Evolutionary conservation across 75 land plant species (phyloP).

Genomic region (Selaginella moellendorffii): DNA sequence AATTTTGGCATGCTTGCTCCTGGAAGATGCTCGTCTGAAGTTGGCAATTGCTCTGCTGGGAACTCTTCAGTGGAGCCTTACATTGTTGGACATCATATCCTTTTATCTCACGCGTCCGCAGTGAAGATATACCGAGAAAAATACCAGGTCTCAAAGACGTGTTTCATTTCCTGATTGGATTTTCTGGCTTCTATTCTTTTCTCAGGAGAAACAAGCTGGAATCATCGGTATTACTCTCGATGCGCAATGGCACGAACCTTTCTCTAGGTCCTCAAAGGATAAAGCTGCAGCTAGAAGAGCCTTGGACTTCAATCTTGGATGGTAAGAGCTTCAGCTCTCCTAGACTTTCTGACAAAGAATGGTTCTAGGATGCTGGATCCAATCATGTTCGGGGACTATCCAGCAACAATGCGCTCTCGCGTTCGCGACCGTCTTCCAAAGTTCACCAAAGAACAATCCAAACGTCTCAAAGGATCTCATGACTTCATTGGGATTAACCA

Average conservation of each 20-base stretch:
- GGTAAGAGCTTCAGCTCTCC: constrained; percentile 8
- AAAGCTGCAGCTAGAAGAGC: constrained; percentile 24
- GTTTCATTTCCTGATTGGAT: neutral
- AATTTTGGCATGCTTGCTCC: neutral
- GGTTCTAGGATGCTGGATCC: constrained; percentile 38
- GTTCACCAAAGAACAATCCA: constrained; percentile 23
- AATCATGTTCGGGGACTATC: constrained; percentile 37
- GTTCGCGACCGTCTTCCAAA: constrained; percentile 31
- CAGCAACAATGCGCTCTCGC: constrained; percentile 26
- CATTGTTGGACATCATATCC: neutral
- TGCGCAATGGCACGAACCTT: constrained; percentile 25
- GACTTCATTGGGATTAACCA: constrained; percentile 62
- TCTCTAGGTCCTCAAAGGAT: constrained; percentile 21
- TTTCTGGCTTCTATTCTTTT: neutral
- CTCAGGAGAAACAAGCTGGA: constrained; percentile 27
- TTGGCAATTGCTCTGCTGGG: neutral
- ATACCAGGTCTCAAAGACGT: neutral
- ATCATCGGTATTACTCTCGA: constrained; percentile 22
- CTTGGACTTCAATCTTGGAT: constrained; percentile 18
- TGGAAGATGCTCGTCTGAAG: neutral
- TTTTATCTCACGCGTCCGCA: neutral
- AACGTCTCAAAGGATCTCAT: constrained; percentile 21
- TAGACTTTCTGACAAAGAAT: neutral
- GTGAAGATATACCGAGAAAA: neutral
- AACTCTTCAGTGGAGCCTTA: constrained; percentile 4